Evolutionary conservation across 148 eudicot genomes (phyloP).

Genomic region (Cornus kousa): DNA sequence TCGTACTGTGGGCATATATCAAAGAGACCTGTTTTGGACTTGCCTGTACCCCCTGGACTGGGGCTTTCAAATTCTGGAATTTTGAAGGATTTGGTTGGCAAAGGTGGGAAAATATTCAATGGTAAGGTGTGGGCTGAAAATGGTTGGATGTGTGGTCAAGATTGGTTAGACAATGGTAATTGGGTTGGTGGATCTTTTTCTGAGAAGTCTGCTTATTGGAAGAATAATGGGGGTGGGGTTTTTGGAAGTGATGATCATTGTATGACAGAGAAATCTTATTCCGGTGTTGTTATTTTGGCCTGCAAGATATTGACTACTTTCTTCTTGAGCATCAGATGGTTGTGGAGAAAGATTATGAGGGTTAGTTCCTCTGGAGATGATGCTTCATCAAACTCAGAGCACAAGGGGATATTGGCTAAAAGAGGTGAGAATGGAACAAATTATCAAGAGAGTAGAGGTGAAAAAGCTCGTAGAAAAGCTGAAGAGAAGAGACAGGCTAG

Average conservation of each 20-base stretch:
- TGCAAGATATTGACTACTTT: conserved; percentile 49
- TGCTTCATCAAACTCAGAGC: conserved; percentile 52
- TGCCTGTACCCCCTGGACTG: conserved; percentile 73
- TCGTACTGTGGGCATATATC: conserved; percentile 96
- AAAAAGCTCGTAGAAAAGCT: conserved; percentile 97
- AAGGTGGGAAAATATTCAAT: conserved; percentile 80
- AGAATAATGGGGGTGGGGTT: conserved; percentile 44
- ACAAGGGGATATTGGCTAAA: conserved; percentile 46
- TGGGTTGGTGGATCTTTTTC: conserved; percentile 65
- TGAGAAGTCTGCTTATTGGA: conserved; percentile 49
- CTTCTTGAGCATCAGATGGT: conserved; percentile 57
- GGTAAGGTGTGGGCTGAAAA: conserved; percentile 75
- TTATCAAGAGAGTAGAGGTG: conserved; percentile 78
- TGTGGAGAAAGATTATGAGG: conserved; percentile 76
- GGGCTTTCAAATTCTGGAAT: conserved; percentile 69
- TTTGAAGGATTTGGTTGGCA: conserved; percentile 83
- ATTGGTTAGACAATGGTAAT: conserved; percentile 83
- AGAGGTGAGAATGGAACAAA: conserved; percentile 66
- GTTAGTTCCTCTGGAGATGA: conserved; percentile 65
- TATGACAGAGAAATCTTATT: conserved; percentile 66
- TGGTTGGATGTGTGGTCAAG: conserved; percentile 67
- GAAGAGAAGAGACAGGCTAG: conserved; percentile 98
- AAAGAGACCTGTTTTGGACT: conserved; percentile 87
- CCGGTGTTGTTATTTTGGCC: conserved; percentile 46
- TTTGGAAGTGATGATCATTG: conserved; percentile 58